These are phyloP conservation scores for Cordyceps cicadae DNA, from an alignment of 2,329 filamentous ascomycete genomes.

Conservation along the genomic window DNA sequence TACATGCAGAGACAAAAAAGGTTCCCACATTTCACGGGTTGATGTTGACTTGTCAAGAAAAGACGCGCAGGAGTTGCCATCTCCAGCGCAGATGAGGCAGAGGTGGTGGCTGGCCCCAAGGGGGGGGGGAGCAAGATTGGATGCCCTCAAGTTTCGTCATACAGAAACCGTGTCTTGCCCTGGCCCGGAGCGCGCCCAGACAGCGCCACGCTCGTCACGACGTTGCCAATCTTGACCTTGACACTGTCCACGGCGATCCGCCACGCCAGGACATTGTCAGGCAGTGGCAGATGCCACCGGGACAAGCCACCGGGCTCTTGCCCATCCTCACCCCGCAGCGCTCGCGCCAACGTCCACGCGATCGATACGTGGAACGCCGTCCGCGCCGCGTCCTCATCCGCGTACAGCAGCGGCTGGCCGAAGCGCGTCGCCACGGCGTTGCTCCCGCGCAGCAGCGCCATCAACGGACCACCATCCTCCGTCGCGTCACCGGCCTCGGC, in stretches of 20 bases:
- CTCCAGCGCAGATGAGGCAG: neutral
- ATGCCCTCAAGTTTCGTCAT: slow-evolving; percentile 4
- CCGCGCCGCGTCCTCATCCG: slow-evolving; percentile 18
- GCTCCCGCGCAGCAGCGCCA: slow-evolving; percentile 54
- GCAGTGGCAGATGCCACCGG: slow-evolving; percentile 17
- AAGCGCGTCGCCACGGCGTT: slow-evolving; percentile 55
- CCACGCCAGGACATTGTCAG: slow-evolving; percentile 30
- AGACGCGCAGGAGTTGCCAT: neutral
- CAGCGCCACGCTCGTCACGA: slow-evolving; percentile 45
- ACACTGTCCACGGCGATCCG: slow-evolving; percentile 50
- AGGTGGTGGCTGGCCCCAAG: neutral
- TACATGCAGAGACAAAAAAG: neutral
- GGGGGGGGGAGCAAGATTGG: too few species aligned
- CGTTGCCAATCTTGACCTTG: slow-evolving; percentile 70
- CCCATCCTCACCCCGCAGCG: slow-evolving; percentile 17
- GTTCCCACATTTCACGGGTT: neutral
- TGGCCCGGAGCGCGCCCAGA: slow-evolving; percentile 4
- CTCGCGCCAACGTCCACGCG: slow-evolving; percentile 65
- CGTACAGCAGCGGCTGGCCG: slow-evolving; percentile 65
- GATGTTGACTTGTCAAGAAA: neutral
- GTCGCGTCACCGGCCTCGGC: slow-evolving; percentile 16
- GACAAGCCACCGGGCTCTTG: neutral
- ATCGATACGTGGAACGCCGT: slow-evolving; percentile 77
- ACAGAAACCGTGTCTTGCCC: slow-evolving; percentile 12
- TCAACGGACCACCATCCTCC: slow-evolving; percentile 37